Percentiles rank a stretch among this genome's conserved stretches.
Evolutionary conservation across 2,329 filamentous ascomycete species (phyloP).

Genomic region (Biscogniauxia sp.): DNA sequence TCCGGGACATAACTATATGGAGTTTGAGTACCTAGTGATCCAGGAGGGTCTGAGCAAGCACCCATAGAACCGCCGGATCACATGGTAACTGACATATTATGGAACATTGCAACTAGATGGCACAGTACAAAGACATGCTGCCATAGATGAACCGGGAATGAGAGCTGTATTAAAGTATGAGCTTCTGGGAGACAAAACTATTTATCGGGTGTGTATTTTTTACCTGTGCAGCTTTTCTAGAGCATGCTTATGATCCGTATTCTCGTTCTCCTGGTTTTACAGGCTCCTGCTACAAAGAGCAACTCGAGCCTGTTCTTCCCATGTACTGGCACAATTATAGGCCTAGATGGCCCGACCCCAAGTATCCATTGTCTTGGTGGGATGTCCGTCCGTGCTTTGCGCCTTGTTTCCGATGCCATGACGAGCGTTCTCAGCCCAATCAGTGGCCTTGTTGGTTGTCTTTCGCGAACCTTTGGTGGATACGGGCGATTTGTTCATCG

Average conservation of each 20-base stretch:
- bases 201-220: constrained; percentile 21
- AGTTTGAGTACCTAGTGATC: neutral
- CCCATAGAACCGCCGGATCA: neutral
- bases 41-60: no score
- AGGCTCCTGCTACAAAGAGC: neutral
- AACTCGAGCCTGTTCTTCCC: neutral
- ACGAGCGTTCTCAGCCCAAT: neutral
- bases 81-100: neutral
- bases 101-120: neutral
- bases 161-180: constrained; percentile 28
- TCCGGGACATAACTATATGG: neutral
- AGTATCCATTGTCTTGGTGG: neutral
- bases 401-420: neutral
- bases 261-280: neutral
- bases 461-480: constrained; percentile 53
- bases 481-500: constrained; percentile 76
- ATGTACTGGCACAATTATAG: neutral
- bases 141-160: neutral
- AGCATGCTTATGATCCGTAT: constrained; percentile 1
- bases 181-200: constrained; percentile 22
- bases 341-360: neutral
- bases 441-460: constrained; percentile 32
- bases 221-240: constrained; percentile 23
- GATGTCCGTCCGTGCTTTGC: neutral
- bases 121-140: no score